Evolutionary conservation across 1,284 basidiomycete species (phyloP).

Genomic region (Phylloporus sp.): DNA sequence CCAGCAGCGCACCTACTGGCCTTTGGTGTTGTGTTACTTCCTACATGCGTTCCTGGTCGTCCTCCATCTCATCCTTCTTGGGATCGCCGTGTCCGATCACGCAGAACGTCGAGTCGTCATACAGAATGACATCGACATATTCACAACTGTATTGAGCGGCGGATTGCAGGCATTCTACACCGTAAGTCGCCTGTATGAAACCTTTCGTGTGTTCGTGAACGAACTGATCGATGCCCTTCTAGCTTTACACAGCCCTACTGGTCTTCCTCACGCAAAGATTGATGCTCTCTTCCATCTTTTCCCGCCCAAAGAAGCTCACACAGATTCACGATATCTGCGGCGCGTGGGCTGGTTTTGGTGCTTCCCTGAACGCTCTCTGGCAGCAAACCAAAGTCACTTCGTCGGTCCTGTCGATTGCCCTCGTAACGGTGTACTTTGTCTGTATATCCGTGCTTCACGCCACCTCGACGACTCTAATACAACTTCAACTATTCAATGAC

Average conservation of each 20-base stretch:
- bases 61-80: not conserved
- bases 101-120: not conserved
- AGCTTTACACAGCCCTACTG: constrained; percentile 2
- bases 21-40: not conserved
- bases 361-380: not conserved
- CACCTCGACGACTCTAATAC: constrained; percentile 1
- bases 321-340: constrained; percentile 1
- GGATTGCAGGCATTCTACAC: constrained; percentile 6
- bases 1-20: not conserved
- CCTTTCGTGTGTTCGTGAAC: not conserved
- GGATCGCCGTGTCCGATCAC: not conserved
- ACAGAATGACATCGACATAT: not conserved
- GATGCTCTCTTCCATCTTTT: not conserved
- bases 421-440: constrained; percentile 3
- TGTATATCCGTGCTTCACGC: constrained; percentile 3
- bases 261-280: constrained; percentile 5
- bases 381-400: constrained; percentile 9
- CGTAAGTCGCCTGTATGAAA: not conserved
- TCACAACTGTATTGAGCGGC: not conserved
- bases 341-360: not conserved
- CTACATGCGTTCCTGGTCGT: not conserved
- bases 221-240: not conserved
- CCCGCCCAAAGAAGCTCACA: not conserved
- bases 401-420: not conserved
- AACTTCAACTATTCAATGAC: not conserved